phyloP scores from a whole-genome alignment of 768 basidiomycete genomes.

The Gyrodon lividus region DNA sequence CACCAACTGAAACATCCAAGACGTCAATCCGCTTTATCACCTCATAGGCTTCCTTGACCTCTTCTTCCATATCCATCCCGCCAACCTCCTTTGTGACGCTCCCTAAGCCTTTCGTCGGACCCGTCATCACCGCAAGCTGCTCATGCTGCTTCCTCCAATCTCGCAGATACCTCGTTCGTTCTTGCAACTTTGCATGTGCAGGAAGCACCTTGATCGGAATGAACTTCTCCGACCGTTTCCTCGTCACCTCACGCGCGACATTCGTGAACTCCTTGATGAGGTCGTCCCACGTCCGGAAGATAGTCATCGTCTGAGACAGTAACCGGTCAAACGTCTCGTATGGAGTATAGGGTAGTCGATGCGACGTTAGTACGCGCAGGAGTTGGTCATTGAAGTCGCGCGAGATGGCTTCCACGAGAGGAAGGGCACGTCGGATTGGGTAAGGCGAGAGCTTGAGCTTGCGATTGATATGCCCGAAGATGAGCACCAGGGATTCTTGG shows the following conservation, averaged over 20 bases:
- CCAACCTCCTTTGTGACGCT: conserved; percentile 73
- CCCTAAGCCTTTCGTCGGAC: conserved; percentile 84
- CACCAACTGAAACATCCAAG: conserved; percentile 88
- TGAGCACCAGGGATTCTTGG: conserved; percentile 80
- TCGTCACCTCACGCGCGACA: conserved; percentile 88
- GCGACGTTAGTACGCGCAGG: conserved; percentile 84
- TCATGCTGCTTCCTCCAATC: conserved; percentile 98
- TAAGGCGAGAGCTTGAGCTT: conserved; percentile 96
- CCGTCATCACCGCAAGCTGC: conserved; percentile 96
- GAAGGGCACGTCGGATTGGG: conserved; percentile 92
- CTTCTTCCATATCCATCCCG: conserved; percentile 97
- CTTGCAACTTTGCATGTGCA: conserved; percentile 89
- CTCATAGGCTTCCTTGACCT: conserved; percentile 95
- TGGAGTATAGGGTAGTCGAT: conserved; percentile 89
- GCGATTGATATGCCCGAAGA: conserved; percentile 93
- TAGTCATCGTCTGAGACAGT: conserved; percentile 68
- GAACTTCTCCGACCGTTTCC: conserved; percentile 88
- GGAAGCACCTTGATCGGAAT: conserved; percentile 94
- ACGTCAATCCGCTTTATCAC: conserved; percentile 97
- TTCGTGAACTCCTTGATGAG: conserved; percentile 90
- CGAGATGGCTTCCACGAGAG: conserved; percentile 97
- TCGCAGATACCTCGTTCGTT: conserved; percentile 79
- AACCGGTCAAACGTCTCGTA: conserved; percentile 93
- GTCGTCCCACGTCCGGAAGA: conserved; percentile 89
- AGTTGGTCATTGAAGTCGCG: conserved; percentile 96